Conservation (phyloP, 2,329 filamentous ascomycete genomes). For the Nigrospora sphaerica region DNA sequence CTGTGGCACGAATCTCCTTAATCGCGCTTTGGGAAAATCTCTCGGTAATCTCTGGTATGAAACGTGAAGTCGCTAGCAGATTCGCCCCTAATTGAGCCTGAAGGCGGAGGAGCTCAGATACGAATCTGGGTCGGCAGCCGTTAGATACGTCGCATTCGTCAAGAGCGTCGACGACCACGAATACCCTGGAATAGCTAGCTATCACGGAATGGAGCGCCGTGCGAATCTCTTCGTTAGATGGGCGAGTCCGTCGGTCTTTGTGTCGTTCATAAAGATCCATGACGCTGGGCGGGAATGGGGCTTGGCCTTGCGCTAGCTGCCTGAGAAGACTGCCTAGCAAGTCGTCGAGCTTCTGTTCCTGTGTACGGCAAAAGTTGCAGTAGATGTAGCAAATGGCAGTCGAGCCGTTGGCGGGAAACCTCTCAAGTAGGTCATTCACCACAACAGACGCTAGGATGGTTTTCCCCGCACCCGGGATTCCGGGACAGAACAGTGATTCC, state of each 20-base stretch:
- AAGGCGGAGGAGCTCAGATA: slow-evolving; percentile 6
- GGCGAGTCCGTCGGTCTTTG: too few relatives aligned
- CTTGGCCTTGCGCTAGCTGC: slow-evolving; percentile 5
- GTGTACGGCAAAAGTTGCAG: slow-evolving; percentile 30
- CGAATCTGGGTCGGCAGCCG: slow-evolving; percentile 3
- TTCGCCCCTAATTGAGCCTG: slow-evolving; percentile 1
- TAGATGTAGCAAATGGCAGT: slow-evolving; percentile 37
- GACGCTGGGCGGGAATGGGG: too few relatives aligned
- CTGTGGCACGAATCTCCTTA: too few relatives aligned
- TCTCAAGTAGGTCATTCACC: slow-evolving; percentile 28
- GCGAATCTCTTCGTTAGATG: too few relatives aligned
- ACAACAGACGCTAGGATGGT: slow-evolving; percentile 35
- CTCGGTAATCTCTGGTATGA: slow-evolving; percentile 13
- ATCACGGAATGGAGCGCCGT: slow-evolving; percentile 21
- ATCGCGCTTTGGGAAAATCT: slow-evolving; percentile 12
- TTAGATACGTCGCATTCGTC: slow-evolving; percentile 8
- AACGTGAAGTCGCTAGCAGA: slow-evolving; percentile 13
- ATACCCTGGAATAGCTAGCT: slow-evolving; percentile 13
- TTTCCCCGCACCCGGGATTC: slow-evolving; percentile 41
- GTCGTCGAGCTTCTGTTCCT: slow-evolving; percentile 26
- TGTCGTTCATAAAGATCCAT: too few relatives aligned
- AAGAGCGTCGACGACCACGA: slow-evolving; percentile 11
- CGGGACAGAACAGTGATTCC: slow-evolving; percentile 35
- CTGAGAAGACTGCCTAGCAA: slow-evolving; percentile 28
- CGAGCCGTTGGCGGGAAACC: slow-evolving; percentile 10